Base-by-base conservation (phyloP, 345 rosid species). In the Punica granatum region DNA sequence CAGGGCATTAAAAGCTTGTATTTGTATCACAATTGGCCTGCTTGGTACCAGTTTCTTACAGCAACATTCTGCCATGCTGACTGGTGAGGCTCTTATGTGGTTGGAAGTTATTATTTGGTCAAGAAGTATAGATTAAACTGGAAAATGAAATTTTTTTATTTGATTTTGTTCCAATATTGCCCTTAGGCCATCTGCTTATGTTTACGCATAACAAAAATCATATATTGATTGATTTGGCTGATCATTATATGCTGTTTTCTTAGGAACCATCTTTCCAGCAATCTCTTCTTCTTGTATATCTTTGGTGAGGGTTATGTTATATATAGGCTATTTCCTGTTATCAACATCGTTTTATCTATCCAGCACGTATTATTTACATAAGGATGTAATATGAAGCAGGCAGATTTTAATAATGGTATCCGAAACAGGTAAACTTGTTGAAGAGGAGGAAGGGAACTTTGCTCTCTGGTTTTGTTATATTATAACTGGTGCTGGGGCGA, bases 251-350 rank as follows among this genome's bases (percentile, higher is more conserved):
- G 0, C 0, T 59, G 15, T 53, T 62, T 0, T 73, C 75, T 26
- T 85, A 90, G 98, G 98, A 85, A 84, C 63, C 97, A 89, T 87
- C 91, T 93, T 75, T 90, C 98, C 26, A 90, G 97, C 88, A 90
- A 93, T 77, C 97, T 93, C 44, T 90, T 90, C 74, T 93, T 93
- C 89, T 70, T 89, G 84, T 93, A 89, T 81, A 93, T 90, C 73
- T 93, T 93, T 67, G 97, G 97, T 90, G 80, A 86, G 87, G 43
- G n/a, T 70, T 80, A 30, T 30, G 31, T 59, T 56, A 56, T 12
- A 8, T 13, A 56, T 26, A 26, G 13, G 34, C 34, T 28, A 30
- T 15, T 21, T 26, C 33, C 61, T 26, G 18, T 28, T 54, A 28
- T 56, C 33, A 49, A 48, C 14, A 8, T 28, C 12, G 4, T 25